Evolutionary conservation across 2,329 filamentous ascomycete genomes (phyloP), one percentile per base, ranked within the genome.

Genomic region (Botrytis porri): DNA sequence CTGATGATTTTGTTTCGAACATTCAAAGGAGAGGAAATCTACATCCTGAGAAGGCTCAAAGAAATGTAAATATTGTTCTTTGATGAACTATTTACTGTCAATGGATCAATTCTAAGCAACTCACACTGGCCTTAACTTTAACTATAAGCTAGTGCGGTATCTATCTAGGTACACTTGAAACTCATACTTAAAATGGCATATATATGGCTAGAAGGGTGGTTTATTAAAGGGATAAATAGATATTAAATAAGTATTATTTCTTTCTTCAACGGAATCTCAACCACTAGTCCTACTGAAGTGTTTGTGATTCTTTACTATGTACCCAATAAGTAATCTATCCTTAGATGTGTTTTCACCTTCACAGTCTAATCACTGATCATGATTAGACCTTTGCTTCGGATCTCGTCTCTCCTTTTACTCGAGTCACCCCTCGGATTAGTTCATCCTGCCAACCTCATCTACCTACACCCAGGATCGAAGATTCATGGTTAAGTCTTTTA

Each of bases 1-100:
- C 69, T 51, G 61, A 35, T 59, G 60, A 32, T 14, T 41, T 48
- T 66, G 70, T 71, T 66, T 54, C 64, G 57, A 41, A 51, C 43
- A 51, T 51, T 66, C 63, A 66, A 54, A 29, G 22, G 32, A 29
- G 45, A 66, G 45, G 6, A 29, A 54, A 20, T 22, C 51, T 4
- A 54, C 18, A 45, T 25, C 3, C 12, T 20, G n/a, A 64, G 62
- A 64, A 45, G 32, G 29, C 25, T 32, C 18, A 45, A 64, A 45
- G 41, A 64, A n/a, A 41, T n/a, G 25, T 39, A 5, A n/a, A 37
- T 16, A 5, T 9, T 41, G 37, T n/a, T 41, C 61, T 63, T 63
- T 63, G 61, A 63, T 63, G 37, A 29, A 12, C 9, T 29, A 10
- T 20, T 7, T 62, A 29, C 37, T 43, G 43, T 18, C 18, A 63